phyloP scores from a whole-genome alignment of 2,329 filamentous ascomycete species.

The Fusarium heterosporum region DNA sequence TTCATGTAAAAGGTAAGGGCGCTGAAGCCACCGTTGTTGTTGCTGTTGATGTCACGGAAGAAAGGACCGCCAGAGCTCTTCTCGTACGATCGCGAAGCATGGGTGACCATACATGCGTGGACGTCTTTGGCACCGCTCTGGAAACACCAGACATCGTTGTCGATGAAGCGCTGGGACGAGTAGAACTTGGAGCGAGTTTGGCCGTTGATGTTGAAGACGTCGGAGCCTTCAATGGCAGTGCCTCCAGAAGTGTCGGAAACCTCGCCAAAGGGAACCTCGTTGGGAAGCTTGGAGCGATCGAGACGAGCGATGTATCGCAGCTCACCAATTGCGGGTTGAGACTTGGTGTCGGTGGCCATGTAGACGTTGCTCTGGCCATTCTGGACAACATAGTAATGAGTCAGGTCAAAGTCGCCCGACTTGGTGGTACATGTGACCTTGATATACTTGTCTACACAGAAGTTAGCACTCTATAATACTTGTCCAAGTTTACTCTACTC shows the following conservation, averaged over 20 bases:
- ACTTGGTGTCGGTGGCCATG: conserved; percentile 72
- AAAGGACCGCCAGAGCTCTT: conserved; percentile 74
- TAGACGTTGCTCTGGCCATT: conserved; percentile 70
- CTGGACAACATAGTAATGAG: conserved; percentile 72
- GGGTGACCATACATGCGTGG: conserved; percentile 69
- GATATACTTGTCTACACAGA: conserved; percentile 57
- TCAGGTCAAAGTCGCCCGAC: conserved; percentile 60
- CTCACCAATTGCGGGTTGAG: conserved; percentile 67
- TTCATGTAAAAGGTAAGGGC: conserved; percentile 78
- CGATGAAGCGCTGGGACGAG: conserved; percentile 76
- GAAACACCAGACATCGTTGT: conserved; percentile 73
- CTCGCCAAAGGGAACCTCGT: conserved; percentile 64
- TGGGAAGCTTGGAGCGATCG: conserved; percentile 61
- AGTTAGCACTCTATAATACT: conserved; percentile 5
- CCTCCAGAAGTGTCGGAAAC: conserved; percentile 67
- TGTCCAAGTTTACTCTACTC: not conserved
- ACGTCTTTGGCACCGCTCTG: conserved; percentile 59
- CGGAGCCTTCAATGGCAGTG: conserved; percentile 66
- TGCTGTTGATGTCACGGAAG: conserved; percentile 73
- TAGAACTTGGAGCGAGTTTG: conserved; percentile 78
- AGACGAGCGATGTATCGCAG: conserved; percentile 74
- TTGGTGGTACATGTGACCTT: conserved; percentile 71
- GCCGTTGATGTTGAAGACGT: conserved; percentile 69
- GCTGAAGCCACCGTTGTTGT: conserved; percentile 69
- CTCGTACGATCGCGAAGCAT: conserved; percentile 64